Base-by-base conservation (phyloP, 225 moss, liverwort and hornwort genomes). In the Physcomitrium patens region DNA sequence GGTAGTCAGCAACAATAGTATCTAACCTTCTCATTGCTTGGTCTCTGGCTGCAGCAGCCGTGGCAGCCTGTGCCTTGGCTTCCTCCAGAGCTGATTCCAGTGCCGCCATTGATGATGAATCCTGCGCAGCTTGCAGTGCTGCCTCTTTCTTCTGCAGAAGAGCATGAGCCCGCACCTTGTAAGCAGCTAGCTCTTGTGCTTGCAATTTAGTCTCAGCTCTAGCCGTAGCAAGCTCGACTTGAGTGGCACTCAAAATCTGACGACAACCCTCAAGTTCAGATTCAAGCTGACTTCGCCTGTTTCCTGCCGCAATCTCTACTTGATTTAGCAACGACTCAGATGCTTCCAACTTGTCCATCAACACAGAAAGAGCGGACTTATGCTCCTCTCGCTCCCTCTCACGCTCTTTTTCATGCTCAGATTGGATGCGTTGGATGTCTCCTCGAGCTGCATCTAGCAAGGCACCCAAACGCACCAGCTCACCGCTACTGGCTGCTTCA, bases 151-250 rank as follows among this genome's bases (percentile, higher is more conserved):
- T 93, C 73, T 97, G 97, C 46, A 97, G 83, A 52, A 97, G 86
- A 45, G 97, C 94, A 82, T 91, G 87, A 54, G 97, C 97, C 41
- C 94, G 91, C 68, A 97, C 91, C 85, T 97, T 97, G 83, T 97
- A 97, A 42, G 94, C 85, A 74, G 94, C 93, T 73, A 94, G 80
- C 61, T 97, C 94, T 77, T 87, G 84, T 37, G 87, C 83, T 82
- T 93, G 77, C 57, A 82, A 68, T 71, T 76, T 86, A 53, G 86
- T 94, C 78, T 94, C 91, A 68, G 86, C 80, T 75, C 84, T 93
- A 62, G 94, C 81, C 51, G 83, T 76, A 17, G 74, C 82, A 67
- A 94, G 85, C 68, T 97, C 97, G 50, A 87, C 86, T 81, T 90
- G 89, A 66, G 84, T 68, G 67, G 83, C 85, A 79, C 83, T 91